A percentile compares a stretch with the other conserved stretches of the same genome.
phyloP scores from a whole-genome alignment of 805 yeast species.

The Saccharomycopsis selenospora region DNA sequence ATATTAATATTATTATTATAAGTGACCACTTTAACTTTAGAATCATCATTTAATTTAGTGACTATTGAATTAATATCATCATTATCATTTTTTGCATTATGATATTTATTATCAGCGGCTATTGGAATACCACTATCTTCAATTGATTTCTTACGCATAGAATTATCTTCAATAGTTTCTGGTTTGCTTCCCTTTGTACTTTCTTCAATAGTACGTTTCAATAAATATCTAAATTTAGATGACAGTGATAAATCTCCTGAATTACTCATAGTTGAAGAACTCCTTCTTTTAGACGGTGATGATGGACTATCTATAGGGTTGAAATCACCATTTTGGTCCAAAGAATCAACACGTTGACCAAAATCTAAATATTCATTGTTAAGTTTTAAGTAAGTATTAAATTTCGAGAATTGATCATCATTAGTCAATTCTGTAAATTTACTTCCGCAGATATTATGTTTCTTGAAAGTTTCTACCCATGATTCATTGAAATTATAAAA shows the following conservation, averaged over 20 bases:
- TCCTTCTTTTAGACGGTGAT: neutral
- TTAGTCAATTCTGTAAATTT: conserved; percentile 60
- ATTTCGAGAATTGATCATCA: conserved; percentile 49
- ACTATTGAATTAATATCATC: conserved; percentile 12
- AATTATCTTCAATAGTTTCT: neutral
- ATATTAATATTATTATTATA: neutral
- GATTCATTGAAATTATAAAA: conserved; percentile 59
- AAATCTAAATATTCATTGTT: conserved; percentile 20
- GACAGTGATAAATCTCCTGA: conserved; percentile 40
- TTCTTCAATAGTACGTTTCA: conserved; percentile 39
- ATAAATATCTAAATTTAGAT: conserved; percentile 47
- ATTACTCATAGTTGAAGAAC: neutral
- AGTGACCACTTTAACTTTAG: neutral
- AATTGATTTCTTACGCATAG: neutral
- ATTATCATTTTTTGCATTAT: conserved; percentile 16
- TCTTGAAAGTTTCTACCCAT: conserved; percentile 61
- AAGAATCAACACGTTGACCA: conserved; percentile 12
- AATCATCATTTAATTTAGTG: neutral
- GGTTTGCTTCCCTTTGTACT: conserved; percentile 21
- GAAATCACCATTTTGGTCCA: conserved; percentile 20
- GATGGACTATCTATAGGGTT: neutral
- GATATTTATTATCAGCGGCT: neutral
- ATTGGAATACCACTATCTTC: too few relatives aligned
- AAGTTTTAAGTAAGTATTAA: conserved; percentile 27
- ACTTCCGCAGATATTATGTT: conserved; percentile 51